These are phyloP conservation scores for Iris macrosiphon DNA, from an alignment of 106 monocot species.

Conservation along the genomic window DNA sequence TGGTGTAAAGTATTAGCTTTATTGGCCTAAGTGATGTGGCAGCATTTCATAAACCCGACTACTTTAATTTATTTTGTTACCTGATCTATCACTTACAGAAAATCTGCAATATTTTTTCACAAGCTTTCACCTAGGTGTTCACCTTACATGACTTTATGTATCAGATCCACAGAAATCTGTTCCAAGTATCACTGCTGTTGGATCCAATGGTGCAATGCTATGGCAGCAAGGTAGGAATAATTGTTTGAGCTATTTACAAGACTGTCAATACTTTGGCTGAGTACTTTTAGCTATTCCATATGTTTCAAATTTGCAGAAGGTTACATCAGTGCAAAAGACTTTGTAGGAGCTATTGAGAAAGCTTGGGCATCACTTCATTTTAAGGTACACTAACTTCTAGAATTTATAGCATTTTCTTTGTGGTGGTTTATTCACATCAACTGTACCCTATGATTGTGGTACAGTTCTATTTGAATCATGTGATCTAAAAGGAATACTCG, in stretches of 20 bases:
- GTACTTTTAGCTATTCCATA: too few relatives aligned
- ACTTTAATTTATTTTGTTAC: too few relatives aligned
- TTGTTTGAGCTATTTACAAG: constrained; percentile 1
- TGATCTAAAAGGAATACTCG: too few relatives aligned
- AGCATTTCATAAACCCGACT: too few relatives aligned
- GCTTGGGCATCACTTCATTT: constrained; percentile 68
- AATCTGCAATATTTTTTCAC: too few relatives aligned
- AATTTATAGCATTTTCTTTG: too few relatives aligned
- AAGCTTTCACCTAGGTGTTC: constrained; percentile 3
- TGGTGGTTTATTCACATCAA: too few relatives aligned
- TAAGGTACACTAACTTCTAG: constrained; percentile 58
- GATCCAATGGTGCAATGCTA: constrained; percentile 67
- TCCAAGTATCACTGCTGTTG: constrained; percentile 75
- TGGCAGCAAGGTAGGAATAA: constrained; percentile 67
- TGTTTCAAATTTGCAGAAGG: constrained; percentile 80
- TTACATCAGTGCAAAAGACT: constrained; percentile 39
- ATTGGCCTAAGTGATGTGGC: too few relatives aligned
- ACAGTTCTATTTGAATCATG: too few relatives aligned
- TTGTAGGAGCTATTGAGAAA: constrained; percentile 63
- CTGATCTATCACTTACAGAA: too few relatives aligned
- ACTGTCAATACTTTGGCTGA: background rate
- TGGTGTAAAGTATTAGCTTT: too few relatives aligned
- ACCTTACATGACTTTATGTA: constrained; percentile 34
- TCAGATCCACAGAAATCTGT: constrained; percentile 70
- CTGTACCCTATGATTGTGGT: too few relatives aligned